Evolutionary conservation across 805 yeast species (phyloP).

Genomic region (Ogataea zsoltii): DNA sequence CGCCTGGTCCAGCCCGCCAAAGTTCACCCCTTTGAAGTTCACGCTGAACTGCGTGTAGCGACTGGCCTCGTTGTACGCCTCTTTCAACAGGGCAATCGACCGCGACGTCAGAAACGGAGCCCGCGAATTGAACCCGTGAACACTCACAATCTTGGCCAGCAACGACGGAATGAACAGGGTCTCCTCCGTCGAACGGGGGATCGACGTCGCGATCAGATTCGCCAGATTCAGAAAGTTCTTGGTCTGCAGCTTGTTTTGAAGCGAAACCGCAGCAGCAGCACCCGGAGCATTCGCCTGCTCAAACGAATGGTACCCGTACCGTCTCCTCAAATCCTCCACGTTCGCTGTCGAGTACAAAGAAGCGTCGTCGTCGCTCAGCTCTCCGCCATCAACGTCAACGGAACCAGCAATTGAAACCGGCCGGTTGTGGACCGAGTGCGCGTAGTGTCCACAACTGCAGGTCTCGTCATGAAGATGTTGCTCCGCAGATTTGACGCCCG

Average conservation of each 20-base stretch:
- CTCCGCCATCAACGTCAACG: constrained; percentile 47
- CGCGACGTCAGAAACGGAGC: constrained; percentile 72
- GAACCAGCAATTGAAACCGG: constrained; percentile 71
- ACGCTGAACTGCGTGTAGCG: constrained; percentile 33
- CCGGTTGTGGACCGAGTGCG: constrained; percentile 57
- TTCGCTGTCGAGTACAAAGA: constrained; percentile 30
- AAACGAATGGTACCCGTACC: constrained; percentile 40
- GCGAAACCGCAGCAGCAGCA: constrained; percentile 66
- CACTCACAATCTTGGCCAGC: constrained; percentile 66
- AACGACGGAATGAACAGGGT: constrained; percentile 73
- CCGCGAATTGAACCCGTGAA: constrained; percentile 69
- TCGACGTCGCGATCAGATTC: constrained; percentile 64
- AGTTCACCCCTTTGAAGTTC: constrained; percentile 38
- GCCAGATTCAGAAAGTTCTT: constrained; percentile 49
- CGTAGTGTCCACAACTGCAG: constrained; percentile 55
- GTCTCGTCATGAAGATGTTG: constrained; percentile 49
- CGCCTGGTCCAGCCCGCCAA: constrained; percentile 36
- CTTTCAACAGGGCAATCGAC: constrained; percentile 68
- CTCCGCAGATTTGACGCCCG: constrained; percentile 28
- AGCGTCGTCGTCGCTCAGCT: constrained; percentile 49
- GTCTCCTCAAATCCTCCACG: constrained; percentile 26
- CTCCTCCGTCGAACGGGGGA: constrained; percentile 78
- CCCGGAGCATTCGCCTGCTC: constrained; percentile 77
- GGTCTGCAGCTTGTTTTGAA: constrained; percentile 45
- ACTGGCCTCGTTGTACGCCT: constrained; percentile 38